Evolutionary conservation across 768 basidiomycete species (phyloP).

Genomic region (Termitomyces bulborhizus): DNA sequence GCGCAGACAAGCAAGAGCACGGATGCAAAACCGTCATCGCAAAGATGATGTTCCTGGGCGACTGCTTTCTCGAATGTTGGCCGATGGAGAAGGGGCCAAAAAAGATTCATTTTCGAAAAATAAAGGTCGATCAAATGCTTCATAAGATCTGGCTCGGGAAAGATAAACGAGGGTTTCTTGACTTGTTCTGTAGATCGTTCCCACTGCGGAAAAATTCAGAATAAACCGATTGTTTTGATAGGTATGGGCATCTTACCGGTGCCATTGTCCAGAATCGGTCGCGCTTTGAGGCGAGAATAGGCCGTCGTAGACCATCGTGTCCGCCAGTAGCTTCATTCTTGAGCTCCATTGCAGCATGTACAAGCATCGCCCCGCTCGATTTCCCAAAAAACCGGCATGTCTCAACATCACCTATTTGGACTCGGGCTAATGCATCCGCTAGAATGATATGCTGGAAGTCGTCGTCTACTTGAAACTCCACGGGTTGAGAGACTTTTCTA

Average conservation of each 20-base stretch:
- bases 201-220: conserved; percentile 22
- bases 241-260: conserved; percentile 22
- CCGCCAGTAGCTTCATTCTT: conserved; percentile 51
- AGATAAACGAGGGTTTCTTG: conserved; percentile 25
- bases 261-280: conserved; percentile 32
- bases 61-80: conserved; percentile 56
- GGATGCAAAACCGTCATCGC: conserved; percentile 46
- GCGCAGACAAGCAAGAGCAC: conserved; percentile 70
- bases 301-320: conserved; percentile 14
- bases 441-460: conserved; percentile 20
- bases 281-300: conserved; percentile 17
- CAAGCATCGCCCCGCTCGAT: conserved; percentile 48
- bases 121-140: conserved; percentile 52
- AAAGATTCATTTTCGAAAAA: conserved; percentile 52
- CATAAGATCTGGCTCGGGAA: conserved; percentile 49
- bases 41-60: conserved; percentile 40
- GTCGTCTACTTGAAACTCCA: conserved; percentile 26
- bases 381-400: conserved; percentile 49
- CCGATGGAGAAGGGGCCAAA: conserved; percentile 66
- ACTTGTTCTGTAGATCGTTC: conserved; percentile 19
- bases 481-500: conserved; percentile 18
- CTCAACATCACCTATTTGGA: conserved; percentile 28
- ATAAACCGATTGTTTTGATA: neutral
- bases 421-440: conserved; percentile 27
- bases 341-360: conserved; percentile 49